A percentile compares a stretch with the other conserved stretches of the same genome.
Conservation (phyloP, 1,284 basidiomycete genomes). For the Pterula multifida region DNA sequence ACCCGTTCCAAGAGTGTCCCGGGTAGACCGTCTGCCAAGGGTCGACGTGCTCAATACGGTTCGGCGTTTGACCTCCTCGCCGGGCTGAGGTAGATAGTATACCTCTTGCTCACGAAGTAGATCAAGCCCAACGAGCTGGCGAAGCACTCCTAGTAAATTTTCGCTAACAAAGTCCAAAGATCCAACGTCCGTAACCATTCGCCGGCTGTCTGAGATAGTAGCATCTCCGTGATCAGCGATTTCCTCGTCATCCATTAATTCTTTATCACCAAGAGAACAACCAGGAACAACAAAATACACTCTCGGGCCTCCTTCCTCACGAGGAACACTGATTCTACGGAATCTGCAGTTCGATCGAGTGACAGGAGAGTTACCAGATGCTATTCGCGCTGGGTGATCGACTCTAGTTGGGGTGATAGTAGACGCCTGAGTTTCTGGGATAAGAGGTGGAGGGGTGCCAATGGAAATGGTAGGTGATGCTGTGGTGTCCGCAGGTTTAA, state of each 20-base stretch:
- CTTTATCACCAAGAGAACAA: constrained; percentile 42
- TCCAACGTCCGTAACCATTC: constrained; percentile 37
- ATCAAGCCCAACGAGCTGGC: constrained; percentile 49
- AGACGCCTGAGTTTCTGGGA: neutral
- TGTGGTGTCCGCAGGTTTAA: neutral
- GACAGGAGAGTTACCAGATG: constrained; percentile 20
- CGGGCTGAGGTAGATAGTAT: constrained; percentile 38
- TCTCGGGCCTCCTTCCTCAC: constrained; percentile 34
- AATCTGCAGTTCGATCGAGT: constrained; percentile 55
- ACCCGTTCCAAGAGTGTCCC: constrained; percentile 2
- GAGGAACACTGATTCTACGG: constrained; percentile 50
- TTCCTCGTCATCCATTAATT: constrained; percentile 44
- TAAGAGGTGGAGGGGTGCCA: neutral
- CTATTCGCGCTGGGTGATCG: neutral
- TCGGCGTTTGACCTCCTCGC: constrained; percentile 14
- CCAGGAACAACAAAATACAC: constrained; percentile 53
- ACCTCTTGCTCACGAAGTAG: constrained; percentile 50
- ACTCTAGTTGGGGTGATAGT: constrained; percentile 1
- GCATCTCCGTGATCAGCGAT: constrained; percentile 48
- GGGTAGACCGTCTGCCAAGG: constrained; percentile 13
- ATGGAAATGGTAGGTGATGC: neutral
- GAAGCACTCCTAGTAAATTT: constrained; percentile 34
- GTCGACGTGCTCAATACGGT: constrained; percentile 23
- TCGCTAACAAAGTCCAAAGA: constrained; percentile 19
- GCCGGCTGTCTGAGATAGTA: constrained; percentile 32